A percentile compares a stretch with the other conserved stretches of the same genome.
phyloP scores from a whole-genome alignment of 169 alveolate species.

The Plasmodium cynomolgi region DNA sequence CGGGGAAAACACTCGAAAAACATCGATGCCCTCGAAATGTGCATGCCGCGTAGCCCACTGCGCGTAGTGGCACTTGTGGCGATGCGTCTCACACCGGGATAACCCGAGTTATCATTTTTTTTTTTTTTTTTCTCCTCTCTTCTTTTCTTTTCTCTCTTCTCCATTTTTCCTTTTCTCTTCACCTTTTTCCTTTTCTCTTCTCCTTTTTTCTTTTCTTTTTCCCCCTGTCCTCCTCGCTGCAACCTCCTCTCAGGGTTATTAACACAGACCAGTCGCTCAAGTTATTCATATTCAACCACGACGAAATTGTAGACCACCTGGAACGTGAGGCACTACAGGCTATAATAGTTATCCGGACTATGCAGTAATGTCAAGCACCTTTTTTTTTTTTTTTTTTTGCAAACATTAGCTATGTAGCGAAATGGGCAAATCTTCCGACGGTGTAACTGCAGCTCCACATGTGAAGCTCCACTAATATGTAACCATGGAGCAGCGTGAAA shows the following conservation, averaged over 20 bases:
- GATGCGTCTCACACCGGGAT: background rate
- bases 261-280: background rate
- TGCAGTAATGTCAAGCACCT: conserved; percentile 25
- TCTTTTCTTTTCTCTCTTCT: background rate
- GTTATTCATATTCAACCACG: conserved; percentile 15
- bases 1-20: no score
- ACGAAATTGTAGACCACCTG: conserved; percentile 25
- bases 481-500: background rate
- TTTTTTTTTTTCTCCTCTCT: background rate
- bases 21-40: background rate
- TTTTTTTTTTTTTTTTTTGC: background rate
- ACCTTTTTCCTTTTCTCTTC: background rate
- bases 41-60: background rate
- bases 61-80: background rate
- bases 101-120: background rate
- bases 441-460: background rate
- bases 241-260: conserved; percentile 14
- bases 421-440: background rate
- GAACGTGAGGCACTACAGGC: conserved; percentile 16
- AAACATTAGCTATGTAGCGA: background rate
- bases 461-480: background rate
- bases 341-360: conserved; percentile 24
- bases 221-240: background rate
- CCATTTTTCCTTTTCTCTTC: background rate
- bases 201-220: background rate